Evolutionary conservation across 805 yeast genomes (phyloP).

Genomic region (Tetrapisispora pingtungensis): DNA sequence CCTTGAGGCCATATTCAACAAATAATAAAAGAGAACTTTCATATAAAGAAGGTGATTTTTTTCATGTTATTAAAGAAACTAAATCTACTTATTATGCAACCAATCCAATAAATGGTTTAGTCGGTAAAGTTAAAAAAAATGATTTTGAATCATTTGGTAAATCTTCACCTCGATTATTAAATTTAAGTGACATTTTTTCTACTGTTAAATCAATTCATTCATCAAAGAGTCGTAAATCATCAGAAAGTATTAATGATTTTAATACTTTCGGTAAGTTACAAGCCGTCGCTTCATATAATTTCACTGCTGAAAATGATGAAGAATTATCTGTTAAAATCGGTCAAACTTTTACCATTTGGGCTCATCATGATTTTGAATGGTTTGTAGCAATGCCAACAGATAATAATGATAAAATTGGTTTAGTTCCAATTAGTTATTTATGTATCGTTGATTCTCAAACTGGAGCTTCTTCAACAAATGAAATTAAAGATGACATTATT

Average conservation of each 20-base stretch:
- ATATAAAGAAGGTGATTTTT: slow-evolving; percentile 77
- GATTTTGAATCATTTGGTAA: slow-evolving; percentile 75
- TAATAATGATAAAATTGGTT: slow-evolving; percentile 90
- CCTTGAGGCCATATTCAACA: slow-evolving; percentile 64
- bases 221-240: slow-evolving; percentile 2
- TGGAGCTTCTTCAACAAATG: slow-evolving; percentile 45
- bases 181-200: not conserved
- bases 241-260: not conserved
- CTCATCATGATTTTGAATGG: slow-evolving; percentile 95
- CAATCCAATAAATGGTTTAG: slow-evolving; percentile 66
- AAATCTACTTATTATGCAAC: slow-evolving; percentile 79
- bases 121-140: slow-evolving; percentile 80
- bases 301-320: slow-evolving; percentile 64
- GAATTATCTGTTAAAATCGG: slow-evolving; percentile 79
- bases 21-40: slow-evolving; percentile 73
- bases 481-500: slow-evolving; percentile 47
- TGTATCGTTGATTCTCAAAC: slow-evolving; percentile 70
- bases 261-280: slow-evolving; percentile 40
- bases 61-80: slow-evolving; percentile 61
- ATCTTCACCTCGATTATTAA: slow-evolving; percentile 32
- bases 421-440: slow-evolving; percentile 85
- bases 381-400: slow-evolving; percentile 94
- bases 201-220: not conserved
- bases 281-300: slow-evolving; percentile 79
- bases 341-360: slow-evolving; percentile 83